Evolutionary conservation across 306 rosid genomes (phyloP).

Genomic region (Hippophae tibetana): DNA sequence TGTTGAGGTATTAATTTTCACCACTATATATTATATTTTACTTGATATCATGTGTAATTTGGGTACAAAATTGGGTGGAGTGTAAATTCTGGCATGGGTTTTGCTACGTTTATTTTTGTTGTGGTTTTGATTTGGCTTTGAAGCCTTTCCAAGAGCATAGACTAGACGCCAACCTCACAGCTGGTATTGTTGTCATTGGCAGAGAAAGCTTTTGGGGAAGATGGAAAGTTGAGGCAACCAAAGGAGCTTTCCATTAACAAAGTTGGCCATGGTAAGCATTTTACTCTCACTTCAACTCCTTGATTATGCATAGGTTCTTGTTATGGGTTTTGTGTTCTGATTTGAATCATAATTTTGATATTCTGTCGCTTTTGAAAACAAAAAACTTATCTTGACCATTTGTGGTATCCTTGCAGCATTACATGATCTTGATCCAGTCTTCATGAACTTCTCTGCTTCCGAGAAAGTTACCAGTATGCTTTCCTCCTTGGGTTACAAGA

Average conservation of each 20-base stretch:
- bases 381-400: conserved; percentile 1
- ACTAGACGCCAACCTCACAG: conserved; percentile 11
- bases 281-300: background rate
- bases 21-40: background rate
- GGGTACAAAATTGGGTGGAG: background rate
- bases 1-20: background rate
- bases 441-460: conserved; percentile 60
- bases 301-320: background rate
- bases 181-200: conserved; percentile 13
- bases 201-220: conserved; percentile 89
- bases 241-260: conserved; percentile 80
- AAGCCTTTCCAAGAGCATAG: background rate
- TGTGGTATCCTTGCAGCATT: conserved; percentile 47
- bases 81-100: background rate
- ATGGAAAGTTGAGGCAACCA: conserved; percentile 74
- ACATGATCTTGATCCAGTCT: conserved; percentile 75
- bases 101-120: background rate
- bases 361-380: background rate
- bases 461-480: conserved; percentile 56
- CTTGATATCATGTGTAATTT: background rate
- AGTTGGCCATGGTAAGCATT: conserved; percentile 78
- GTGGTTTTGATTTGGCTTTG: conserved; percentile 1
- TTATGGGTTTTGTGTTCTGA: background rate
- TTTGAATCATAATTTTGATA: background rate
- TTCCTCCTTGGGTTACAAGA: conserved; percentile 65